phyloP scores from a whole-genome alignment of 768 basidiomycete species.

The Phlegmacium glaucopus region DNA sequence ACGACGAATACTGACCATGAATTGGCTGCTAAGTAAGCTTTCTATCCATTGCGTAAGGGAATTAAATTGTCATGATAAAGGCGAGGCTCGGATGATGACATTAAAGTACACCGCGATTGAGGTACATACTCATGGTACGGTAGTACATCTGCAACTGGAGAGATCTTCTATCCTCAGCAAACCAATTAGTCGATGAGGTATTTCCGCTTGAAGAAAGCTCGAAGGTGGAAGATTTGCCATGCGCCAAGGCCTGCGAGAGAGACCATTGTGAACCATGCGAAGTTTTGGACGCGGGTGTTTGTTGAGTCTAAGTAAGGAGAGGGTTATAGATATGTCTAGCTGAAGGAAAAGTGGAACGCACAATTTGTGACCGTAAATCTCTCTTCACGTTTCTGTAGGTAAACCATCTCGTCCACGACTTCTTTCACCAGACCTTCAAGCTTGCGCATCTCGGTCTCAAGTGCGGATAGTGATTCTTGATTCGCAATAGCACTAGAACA shows the following conservation, averaged over 20 bases:
- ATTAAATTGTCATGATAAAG: no score
- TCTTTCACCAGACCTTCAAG: constrained; percentile 94
- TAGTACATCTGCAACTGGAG: no score
- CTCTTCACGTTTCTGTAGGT: constrained; percentile 88
- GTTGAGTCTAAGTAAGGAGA: constrained; percentile 70
- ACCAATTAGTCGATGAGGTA: constrained; percentile 76
- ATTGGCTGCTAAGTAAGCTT: no score
- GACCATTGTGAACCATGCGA: constrained; percentile 85
- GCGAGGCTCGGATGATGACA: no score
- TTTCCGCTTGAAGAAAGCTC: constrained; percentile 94
- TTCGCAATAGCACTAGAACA: constrained; percentile 88
- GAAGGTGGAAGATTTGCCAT: constrained; percentile 95
- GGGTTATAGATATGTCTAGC: not conserved
- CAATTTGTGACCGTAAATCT: constrained; percentile 86
- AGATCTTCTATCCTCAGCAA: no score
- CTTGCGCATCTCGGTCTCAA: constrained; percentile 98
- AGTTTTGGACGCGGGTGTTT: constrained; percentile 85
- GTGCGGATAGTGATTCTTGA: constrained; percentile 91
- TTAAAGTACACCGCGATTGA: no score
- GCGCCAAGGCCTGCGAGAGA: constrained; percentile 77
- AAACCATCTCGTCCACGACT: constrained; percentile 89
- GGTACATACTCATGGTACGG: no score
- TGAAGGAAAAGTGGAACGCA: constrained; percentile 37
- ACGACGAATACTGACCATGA: no score
- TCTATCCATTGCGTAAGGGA: no score